phyloP scores from a whole-genome alignment of 1,139 yeast species.

The Dujonia santamariae region DNA sequence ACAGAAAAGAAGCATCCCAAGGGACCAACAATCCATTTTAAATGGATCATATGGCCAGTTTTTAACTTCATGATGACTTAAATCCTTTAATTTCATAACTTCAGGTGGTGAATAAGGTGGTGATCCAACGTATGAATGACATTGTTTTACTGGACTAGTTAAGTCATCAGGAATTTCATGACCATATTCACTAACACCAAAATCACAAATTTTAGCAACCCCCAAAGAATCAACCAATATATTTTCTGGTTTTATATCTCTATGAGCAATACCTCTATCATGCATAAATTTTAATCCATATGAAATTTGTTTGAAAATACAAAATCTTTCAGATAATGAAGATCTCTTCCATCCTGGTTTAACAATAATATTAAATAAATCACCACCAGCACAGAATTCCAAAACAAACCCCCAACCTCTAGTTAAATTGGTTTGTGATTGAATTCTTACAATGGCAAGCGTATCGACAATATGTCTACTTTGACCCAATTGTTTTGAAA shows the following conservation, averaged over 20 bases:
- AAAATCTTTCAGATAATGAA: slow-evolving; percentile 48
- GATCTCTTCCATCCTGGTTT: slow-evolving; percentile 49
- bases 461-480: slow-evolving; percentile 61
- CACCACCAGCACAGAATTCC: slow-evolving; percentile 61
- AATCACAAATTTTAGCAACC: slow-evolving; percentile 67
- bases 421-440: slow-evolving; percentile 49
- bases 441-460: slow-evolving; percentile 54
- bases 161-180: slow-evolving; percentile 56
- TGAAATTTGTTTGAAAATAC: slow-evolving; percentile 59
- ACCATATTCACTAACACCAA: slow-evolving; percentile 69
- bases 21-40: slow-evolving; percentile 69
- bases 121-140: slow-evolving; percentile 62
- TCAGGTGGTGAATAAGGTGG: slow-evolving; percentile 84
- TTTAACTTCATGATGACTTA: slow-evolving; percentile 32
- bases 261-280: slow-evolving; percentile 55
- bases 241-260: slow-evolving; percentile 69
- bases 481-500: slow-evolving; percentile 50
- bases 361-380: slow-evolving; percentile 43
- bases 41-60: slow-evolving; percentile 60
- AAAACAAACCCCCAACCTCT: slow-evolving; percentile 79
- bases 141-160: slow-evolving; percentile 41
- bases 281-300: slow-evolving; percentile 55
- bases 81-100: slow-evolving; percentile 53
- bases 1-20: slow-evolving; percentile 65
- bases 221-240: slow-evolving; percentile 55